Base-by-base conservation (phyloP, 1,284 basidiomycete genomes). In the Cyathus olla region DNA sequence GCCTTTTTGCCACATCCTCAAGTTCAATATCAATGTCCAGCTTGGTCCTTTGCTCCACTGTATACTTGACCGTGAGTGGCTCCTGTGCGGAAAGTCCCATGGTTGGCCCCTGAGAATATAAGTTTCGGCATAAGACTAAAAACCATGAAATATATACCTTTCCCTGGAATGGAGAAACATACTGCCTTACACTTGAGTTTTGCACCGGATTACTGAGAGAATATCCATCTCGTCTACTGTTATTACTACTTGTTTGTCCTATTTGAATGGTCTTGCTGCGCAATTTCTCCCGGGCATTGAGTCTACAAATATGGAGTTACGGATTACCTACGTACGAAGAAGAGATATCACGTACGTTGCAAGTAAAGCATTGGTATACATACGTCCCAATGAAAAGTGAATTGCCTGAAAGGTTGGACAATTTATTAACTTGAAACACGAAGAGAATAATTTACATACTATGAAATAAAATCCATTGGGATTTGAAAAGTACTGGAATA, bases 341-440 rank as follows among this genome's bases (percentile, higher is more conserved):
- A 40, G 19, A 17, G 21, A 27, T 22, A 24, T 26, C 21, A 52
- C 50, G 19, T 28, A 52, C 50, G 50, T 52, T 9, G 31, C 50
- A 11, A 52, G 50, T 28, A 52, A 37, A 10, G 50, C 50, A 35
- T 52, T 52, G 24, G 50, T 52, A 22, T 52, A 52, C 50, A 52
- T 52, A 10, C 50, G 26, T 21, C 27, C 50, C 19, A 52, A n/a
- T 21, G 27, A 52, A 13, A 52, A 52, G 27, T 52, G 50, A 29
- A 52, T 52, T 10, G 27, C 50, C 50, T 52, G 15, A 22, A 22
- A 31, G 10, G 27, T 52, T 15, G 15, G 10, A 22, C 27, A 11
- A 29, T 17, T 17, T 4, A 31, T 52, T 21, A 11, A 31, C 15
- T 35, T 19, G 17, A 11, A 40, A 40, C 39, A 40, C n/a, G n/a